Base-by-base conservation (phyloP, 1,139 yeast species). In the Dujonia santamariae region DNA sequence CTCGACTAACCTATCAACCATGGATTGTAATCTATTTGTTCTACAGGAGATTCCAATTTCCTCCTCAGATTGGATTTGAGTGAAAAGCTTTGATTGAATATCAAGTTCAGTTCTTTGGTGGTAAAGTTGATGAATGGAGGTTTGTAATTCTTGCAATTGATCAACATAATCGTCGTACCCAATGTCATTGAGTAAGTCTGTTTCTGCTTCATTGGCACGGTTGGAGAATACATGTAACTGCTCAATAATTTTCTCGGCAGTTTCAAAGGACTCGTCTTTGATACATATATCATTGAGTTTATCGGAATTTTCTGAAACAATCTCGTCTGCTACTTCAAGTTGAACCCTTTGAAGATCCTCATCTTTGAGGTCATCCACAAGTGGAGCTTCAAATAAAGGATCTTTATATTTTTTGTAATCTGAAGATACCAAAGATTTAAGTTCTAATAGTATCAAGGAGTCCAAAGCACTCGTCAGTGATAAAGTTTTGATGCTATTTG, bases 281-380 rank as follows among this genome's bases (percentile, higher is more conserved):
- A 20, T 13, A 8, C 21, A 12, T 8, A 26, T 22, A 11, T 25
- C 27, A 14, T 32, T 63, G 72, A 2, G 38, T 31, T 3, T 49
- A 9, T 23, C 13, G 7, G 26, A 23, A 7, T 22, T 22, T 7
- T 14, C 12, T 22, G 13, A n/a, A 22, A 15, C 5, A 16, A 26
- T n/a, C 7, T 14, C 28, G 7, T 26, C 28, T 7, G 5, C 50
- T 3, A 75, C 57, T 36, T 59, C 64, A 2, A 34, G 17, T 3
- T 54, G 51, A 2, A 70, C 68, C 17, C 38, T 39, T 0, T 45
- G 46, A 32, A 45, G 52, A 3, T 48, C 17, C 1, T 55, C 63
- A 29, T 67, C 73, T 31, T 72, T 78, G 15, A 75, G 37, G 36
- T 72, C 78, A 0, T 60, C 59, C 1, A 68, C 32, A 2, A 61